Base-by-base conservation (phyloP, 192 early-diverging fungal genomes). In the Paraglomus brasilianum region DNA sequence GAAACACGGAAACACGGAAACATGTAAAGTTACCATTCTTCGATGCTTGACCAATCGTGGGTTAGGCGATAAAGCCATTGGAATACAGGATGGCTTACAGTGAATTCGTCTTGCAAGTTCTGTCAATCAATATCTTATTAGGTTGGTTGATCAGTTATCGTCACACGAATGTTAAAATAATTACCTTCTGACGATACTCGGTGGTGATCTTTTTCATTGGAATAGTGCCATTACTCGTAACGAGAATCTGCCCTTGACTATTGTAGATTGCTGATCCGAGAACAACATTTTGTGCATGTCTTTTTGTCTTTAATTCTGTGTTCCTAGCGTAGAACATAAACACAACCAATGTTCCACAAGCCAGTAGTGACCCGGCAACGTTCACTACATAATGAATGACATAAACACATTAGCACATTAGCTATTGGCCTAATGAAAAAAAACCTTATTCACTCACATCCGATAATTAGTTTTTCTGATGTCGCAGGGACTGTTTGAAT, bases 211-310 rank as follows among this genome's bases (percentile, higher is more conserved):
- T 76, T 39, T 56, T 70, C 30, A 69, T 69, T 4, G 79, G 79
- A 11, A 80, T 46, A 38, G 62, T 51, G 42, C 79, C 79, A 69
- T 75, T 76, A 45, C 64, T 66, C 52, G 69, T 69, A 0, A 80
- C 79, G 1, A 80, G 61, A 14, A 80, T 70, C 48, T 56, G 52
- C 15, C 74, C 76, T 15, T 66, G 15, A 8, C 46, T 36, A 67
- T 80, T 71, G 59, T 73, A 77, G n/a, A 75, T 61, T 0, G 74
- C 76, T 2, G 45, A 24, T 38, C 71, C 75, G 15, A 80, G n/a
- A 11, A 75, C 66, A 15, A 80, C 49, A 11, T 70, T 67, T 36
- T 63, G 70, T 4, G 44, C 65, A 6, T 46, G 39, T 36, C 71
- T 53, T 45, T 62, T 72, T 40, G 45, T 63, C 11, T 46, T 22